Base-by-base conservation (phyloP, 768 basidiomycete genomes). In the Gymnopilus dilepis region DNA sequence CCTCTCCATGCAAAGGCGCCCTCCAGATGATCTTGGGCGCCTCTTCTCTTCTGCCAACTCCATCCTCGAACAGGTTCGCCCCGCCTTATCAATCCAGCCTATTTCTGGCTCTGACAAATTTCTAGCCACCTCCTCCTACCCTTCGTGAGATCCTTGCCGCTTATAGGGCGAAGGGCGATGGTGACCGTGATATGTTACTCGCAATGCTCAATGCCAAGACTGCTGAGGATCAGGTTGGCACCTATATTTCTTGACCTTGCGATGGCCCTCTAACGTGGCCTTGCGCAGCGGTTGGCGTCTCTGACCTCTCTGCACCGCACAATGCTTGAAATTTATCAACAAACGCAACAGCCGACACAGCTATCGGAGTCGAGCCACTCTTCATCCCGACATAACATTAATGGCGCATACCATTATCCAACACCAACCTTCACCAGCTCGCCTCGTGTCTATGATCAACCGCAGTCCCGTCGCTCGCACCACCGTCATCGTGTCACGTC, bases 121-220 rank as follows among this genome's bases (percentile, higher is more conserved):
- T 58, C 8, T 69, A 93, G 90, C 69, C 87, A 5, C 86, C 94
- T 26, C 92, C 95, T 0, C 94, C 95, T 0, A 87, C 79, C 62
- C 81, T 97, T 43, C 85, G 91, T 50, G 94, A 95, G 67, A 95
- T 97, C 42, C 86, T 97, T 24, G 83, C 84, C 38, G 94, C 95
- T 7, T 97, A 96, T 79, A 83, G 85, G 59, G 76, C 86, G 38
- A 92, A 89, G 69, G 95, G 95, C 62, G 92, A 95, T 62, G 95
- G 94, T 42, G 95, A 97, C 80, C 84, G 95, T 22, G 94, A 96
- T 55, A 90, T 96, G 86, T 81, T 97, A 21, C 82, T 97, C 34
- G 86, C 93, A 66, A 91, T 97, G 84, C 81, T 97, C 52, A 94
- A 91, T 62, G 94, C 95, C 70, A 97, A 97, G 80, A 85, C 88